A percentile compares a stretch with the other conserved stretches of the same genome.
phyloP scores from a whole-genome alignment of 768 basidiomycete genomes.

The Roridomyces roridus region DNA sequence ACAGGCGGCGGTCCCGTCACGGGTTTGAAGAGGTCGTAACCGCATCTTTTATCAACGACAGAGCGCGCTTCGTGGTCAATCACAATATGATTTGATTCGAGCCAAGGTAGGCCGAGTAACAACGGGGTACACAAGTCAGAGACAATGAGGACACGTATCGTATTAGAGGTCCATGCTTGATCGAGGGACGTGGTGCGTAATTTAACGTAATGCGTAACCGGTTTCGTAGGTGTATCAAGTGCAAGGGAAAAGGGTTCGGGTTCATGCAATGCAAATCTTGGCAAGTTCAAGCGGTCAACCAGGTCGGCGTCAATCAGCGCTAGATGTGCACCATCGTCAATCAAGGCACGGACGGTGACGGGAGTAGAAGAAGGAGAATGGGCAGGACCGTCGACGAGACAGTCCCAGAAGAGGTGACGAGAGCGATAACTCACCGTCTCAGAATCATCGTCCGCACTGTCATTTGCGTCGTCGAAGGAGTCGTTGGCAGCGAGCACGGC shows the following conservation, averaged over 20 bases:
- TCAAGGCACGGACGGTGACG: too few relatives aligned
- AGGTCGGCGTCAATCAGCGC: too few relatives aligned
- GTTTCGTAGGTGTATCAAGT: background rate
- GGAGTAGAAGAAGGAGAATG: too few relatives aligned
- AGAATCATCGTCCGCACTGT: too few relatives aligned
- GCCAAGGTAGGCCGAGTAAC: background rate
- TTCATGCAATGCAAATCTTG: too few relatives aligned
- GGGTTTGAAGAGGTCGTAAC: slow-evolving; percentile 20
- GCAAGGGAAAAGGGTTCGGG: background rate
- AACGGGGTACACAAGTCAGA: background rate
- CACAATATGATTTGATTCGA: slow-evolving; percentile 5
- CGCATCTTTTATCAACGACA: background rate
- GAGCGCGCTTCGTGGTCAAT: background rate
- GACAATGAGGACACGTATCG: background rate
- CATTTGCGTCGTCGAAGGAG: too few relatives aligned
- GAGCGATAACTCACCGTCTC: too few relatives aligned
- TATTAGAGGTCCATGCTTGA: background rate
- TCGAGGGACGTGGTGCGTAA: background rate
- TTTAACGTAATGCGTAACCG: background rate
- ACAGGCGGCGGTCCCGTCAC: background rate
- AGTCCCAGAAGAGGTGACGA: too few relatives aligned
- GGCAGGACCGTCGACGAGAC: too few relatives aligned
- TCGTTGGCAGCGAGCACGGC: too few relatives aligned
- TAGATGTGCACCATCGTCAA: too few relatives aligned
- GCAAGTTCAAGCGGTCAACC: too few relatives aligned